Percentiles rank a stretch among this genome's conserved stretches.
These are phyloP conservation scores for Acacia confusa DNA, from an alignment of 306 rosid genomes.

Conservation along the genomic window DNA sequence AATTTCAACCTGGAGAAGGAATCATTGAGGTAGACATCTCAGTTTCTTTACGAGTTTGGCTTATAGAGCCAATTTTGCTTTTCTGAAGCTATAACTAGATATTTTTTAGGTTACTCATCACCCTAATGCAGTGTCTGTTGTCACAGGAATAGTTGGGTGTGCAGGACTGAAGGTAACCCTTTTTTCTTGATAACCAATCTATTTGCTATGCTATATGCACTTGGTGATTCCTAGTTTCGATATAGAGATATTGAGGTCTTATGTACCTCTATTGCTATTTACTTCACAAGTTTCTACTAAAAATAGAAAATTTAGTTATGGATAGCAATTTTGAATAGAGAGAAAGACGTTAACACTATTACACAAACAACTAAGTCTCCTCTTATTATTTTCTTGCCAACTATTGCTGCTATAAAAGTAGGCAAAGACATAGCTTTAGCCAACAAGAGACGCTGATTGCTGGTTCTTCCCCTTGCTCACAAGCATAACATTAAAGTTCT, in stretches of 20 bases:
- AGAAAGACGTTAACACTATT: neutral
- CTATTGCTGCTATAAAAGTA: slow-evolving; percentile 98
- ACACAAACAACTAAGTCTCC: slow-evolving; percentile 37
- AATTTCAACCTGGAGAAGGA: slow-evolving; percentile 95
- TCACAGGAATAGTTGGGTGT: slow-evolving; percentile 97
- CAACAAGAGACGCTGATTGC: slow-evolving; percentile 97
- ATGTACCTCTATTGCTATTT: slow-evolving; percentile 3
- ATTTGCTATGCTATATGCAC: neutral
- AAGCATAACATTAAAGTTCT: slow-evolving; percentile 92
- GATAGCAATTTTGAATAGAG: slow-evolving; percentile 8
- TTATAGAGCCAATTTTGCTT: slow-evolving; percentile 19
- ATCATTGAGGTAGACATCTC: slow-evolving; percentile 70
- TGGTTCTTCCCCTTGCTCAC: slow-evolving; percentile 98
- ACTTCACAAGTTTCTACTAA: slow-evolving; percentile 3
- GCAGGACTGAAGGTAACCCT: slow-evolving; percentile 89
- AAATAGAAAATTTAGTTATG: neutral
- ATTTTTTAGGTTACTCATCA: slow-evolving; percentile 91
- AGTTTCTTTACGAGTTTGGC: slow-evolving; percentile 7
- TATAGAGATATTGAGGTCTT: neutral
- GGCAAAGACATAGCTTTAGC: slow-evolving; percentile 99
- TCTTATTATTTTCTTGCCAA: slow-evolving; percentile 63
- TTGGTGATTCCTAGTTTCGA: neutral
- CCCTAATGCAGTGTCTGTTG: slow-evolving; percentile 91
- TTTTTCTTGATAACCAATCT: slow-evolving; percentile 9
- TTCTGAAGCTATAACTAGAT: slow-evolving; percentile 27